Evolutionary conservation across 2,329 filamentous ascomycete genomes (phyloP), one percentile per base, ranked within the genome.

Genomic region (Ophiosphaerella herpotricha): DNA sequence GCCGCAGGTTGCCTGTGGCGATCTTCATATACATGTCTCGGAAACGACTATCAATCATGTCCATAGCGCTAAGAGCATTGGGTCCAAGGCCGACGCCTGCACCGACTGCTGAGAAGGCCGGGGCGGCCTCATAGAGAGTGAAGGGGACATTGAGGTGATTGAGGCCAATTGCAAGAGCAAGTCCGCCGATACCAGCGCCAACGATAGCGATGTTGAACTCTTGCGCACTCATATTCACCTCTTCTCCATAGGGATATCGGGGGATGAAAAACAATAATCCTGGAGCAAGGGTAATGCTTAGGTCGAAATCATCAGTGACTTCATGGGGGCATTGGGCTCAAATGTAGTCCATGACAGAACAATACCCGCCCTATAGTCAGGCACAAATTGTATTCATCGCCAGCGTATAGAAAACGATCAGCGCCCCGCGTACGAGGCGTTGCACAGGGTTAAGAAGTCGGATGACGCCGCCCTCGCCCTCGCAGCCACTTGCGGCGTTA

Each of bases 21-120:
- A 76, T 71, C 5, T 60, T 57, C 50, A 76, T 67, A 50, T 78
- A 79, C 54, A 63, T 58, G 11, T 63, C 52, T 7, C 71, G 68
- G 39, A 77, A 74, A 5, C 60, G 57, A 11, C 63, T 49, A 43
- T 78, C 74, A 50, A 78, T 75, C 14, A 76, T 59, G 41, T 75
- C 72, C 66, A 78, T 77, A 7, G 75, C 73, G 12, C 63, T 63
- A 16, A 78, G 51, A 5, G 73, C 68, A 58, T 78, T 79, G 6
- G 75, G 75, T 1, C 71, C 75, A 7, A 78, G 54, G 5, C 61
- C 64, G 13, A 67, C 57, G n/a, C 67, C 67, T 5, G 66, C 66
- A 32, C 67, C 67, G 12, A 64, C 55, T 13, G 63, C 57, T 8
- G 59, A 57, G 37, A 63, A 67, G 9, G 55, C 51, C 3, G 49